Evolutionary conservation across 2,329 filamentous ascomycete genomes (phyloP).

Genomic region (Arthrinium phaeospermum): DNA sequence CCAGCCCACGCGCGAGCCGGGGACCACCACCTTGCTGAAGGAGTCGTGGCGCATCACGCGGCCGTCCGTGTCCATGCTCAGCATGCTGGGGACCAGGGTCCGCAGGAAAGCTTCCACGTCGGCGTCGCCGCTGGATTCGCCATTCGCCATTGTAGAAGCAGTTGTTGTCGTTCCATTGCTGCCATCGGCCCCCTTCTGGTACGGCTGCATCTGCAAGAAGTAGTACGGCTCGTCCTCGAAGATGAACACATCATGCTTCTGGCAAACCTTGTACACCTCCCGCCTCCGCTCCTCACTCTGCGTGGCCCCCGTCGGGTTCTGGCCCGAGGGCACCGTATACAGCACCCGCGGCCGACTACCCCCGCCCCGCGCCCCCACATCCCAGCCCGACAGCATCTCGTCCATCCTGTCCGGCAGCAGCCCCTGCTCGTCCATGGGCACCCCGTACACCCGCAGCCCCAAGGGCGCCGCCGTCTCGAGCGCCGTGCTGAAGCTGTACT

Average conservation of each 20-base stretch:
- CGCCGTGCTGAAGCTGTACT: conserved; percentile 85
- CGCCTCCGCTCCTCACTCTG: conserved; percentile 70
- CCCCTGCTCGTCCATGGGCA: conserved; percentile 59
- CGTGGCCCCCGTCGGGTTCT: conserved; percentile 90
- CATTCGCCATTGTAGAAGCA: conserved; percentile 21
- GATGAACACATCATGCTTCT: conserved; percentile 85
- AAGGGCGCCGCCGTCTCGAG: conserved; percentile 63
- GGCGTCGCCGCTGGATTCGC: conserved; percentile 58
- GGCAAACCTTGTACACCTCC: conserved; percentile 77
- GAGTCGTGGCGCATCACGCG: conserved; percentile 91
- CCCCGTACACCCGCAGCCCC: conserved; percentile 57
- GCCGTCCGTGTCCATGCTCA: conserved; percentile 84
- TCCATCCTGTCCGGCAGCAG: conserved; percentile 59
- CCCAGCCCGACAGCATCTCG: conserved; percentile 56
- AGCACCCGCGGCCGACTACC: conserved; percentile 59
- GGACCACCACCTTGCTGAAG: conserved; percentile 89
- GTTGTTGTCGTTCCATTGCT: neutral
- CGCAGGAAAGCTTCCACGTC: conserved; percentile 76
- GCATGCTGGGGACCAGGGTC: conserved; percentile 73
- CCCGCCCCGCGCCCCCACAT: conserved; percentile 44
- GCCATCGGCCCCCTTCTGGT: conserved; percentile 49
- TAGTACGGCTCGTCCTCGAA: conserved; percentile 96
- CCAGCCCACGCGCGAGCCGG: conserved; percentile 85
- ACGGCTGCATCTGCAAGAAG: conserved; percentile 87
- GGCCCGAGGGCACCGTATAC: conserved; percentile 74